phyloP scores from a whole-genome alignment of 2,329 filamentous ascomycete genomes.

The Cladophialophora bantiana region DNA sequence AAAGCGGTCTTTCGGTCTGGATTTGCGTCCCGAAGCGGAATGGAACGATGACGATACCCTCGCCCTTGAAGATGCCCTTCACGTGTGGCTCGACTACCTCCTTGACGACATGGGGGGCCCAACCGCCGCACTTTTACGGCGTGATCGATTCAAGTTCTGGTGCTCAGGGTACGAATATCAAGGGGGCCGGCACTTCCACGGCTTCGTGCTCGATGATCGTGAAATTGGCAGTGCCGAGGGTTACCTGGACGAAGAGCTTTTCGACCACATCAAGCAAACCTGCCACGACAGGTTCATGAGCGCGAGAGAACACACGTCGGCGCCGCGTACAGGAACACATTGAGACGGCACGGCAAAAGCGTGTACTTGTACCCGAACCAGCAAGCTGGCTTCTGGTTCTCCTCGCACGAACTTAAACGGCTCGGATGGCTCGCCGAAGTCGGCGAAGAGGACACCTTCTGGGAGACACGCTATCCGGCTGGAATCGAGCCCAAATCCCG shows the following conservation, averaged over 20 bases:
- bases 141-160: conserved; percentile 15
- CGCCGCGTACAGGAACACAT: conserved; percentile 13
- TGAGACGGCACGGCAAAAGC: conserved; percentile 10
- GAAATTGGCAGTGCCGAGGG: background rate
- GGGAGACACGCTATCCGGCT: conserved; percentile 20
- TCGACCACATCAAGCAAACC: background rate
- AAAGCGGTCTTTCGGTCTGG: background rate
- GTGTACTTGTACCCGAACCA: background rate
- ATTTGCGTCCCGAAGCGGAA: background rate
- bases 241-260: background rate
- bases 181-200: conserved; percentile 2
- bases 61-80: background rate
- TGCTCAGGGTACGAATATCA: background rate
- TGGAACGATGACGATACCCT: background rate
- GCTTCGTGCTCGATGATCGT: background rate
- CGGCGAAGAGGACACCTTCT: conserved; percentile 20
- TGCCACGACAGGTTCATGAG: conserved; percentile 27
- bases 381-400: background rate
- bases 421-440: background rate
- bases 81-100: conserved; percentile 13
- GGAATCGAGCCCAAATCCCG: conserved; percentile 23
- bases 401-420: background rate
- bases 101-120: conserved; percentile 6
- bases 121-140: background rate
- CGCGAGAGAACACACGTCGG: conserved; percentile 16